Evolutionary conservation across 495 filamentous ascomycete species (phyloP), one percentile per base, ranked within the genome.

Genomic region (Neurospora sublineolata): DNA sequence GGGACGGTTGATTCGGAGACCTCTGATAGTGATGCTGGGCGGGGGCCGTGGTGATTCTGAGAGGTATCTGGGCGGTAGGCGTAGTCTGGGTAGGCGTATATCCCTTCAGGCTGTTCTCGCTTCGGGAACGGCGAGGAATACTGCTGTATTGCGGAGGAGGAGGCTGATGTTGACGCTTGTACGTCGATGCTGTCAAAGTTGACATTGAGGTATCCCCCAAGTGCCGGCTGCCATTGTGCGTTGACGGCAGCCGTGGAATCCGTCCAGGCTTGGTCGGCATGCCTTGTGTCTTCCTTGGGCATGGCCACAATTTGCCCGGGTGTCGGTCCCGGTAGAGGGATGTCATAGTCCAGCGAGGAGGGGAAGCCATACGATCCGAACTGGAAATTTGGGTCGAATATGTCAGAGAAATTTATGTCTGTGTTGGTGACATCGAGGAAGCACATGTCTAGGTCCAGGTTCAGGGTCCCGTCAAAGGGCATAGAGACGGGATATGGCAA

Each of bases 331-430:
- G 27, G 27, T 18, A 33, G 14, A 33, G 52, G 52, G 12, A 64
- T 64, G 52, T 64, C 52, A 33, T 64, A 64, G 27, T 64, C 52
- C 52, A 36, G 9, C 14, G 52, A 64, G 12, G 33, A 64, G 52
- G 14, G 52, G 52, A 64, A 64, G 14, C 52, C 27, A 64, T 64
- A 64, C 6, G 52, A 64, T 33, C 52, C 52, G 52, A 67, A 52
- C 72, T 39, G 38, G 70, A 69, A 44, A 16, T 71, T 70, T 27
- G 73, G 70, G 18, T 71, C 73, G n/a, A 79, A 64, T 5, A 80
- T 67, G 42, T 80, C 78, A 14, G 79, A 58, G 46, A 81, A 82
- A 72, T 77, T 78, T 41, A 80, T 60, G 71, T 79, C 74, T 23
- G 60, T 60, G 37, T 72, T 75, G 70, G 73, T 74, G 39, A 79